phyloP scores from a whole-genome alignment of 495 filamentous ascomycete genomes.

The Monascus purpureus region DNA sequence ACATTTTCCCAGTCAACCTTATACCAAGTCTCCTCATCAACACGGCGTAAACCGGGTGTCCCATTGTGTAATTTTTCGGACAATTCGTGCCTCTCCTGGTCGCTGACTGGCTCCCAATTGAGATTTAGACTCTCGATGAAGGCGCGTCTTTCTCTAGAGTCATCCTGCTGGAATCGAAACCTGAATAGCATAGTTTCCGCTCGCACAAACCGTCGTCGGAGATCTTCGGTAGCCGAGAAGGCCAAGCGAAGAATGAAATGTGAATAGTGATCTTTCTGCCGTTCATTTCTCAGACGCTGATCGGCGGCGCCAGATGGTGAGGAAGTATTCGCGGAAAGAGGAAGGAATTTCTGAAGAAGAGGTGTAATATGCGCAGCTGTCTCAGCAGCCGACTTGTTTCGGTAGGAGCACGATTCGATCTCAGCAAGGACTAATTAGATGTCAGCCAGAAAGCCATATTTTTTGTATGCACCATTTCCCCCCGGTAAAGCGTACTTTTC shows the following conservation, averaged over 20 bases:
- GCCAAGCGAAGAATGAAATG: conserved; percentile 95
- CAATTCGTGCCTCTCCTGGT: conserved; percentile 54
- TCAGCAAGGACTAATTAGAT: conserved; percentile 65
- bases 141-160: conserved; percentile 47
- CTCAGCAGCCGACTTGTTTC: conserved; percentile 70
- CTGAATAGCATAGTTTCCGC: conserved; percentile 82
- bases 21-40: conserved; percentile 77
- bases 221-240: conserved; percentile 80
- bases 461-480: neutral
- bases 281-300: conserved; percentile 47
- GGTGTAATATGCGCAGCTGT: conserved; percentile 65
- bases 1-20: conserved; percentile 93
- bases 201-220: conserved; percentile 75
- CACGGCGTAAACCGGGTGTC: conserved; percentile 35
- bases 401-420: conserved; percentile 89
- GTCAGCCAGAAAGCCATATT: conserved; percentile 1
- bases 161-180: conserved; percentile 60
- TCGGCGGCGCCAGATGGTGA: conserved; percentile 33
- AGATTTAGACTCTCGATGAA: conserved; percentile 72
- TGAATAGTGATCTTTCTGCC: conserved; percentile 93
- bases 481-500: conserved; percentile 40
- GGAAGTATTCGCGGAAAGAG: conserved; percentile 63
- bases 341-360: conserved; percentile 73
- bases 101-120: conserved; percentile 66
- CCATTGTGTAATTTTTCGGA: conserved; percentile 37